Percentiles rank a stretch among this genome's conserved stretches.
phyloP scores from a whole-genome alignment of 2,329 filamentous ascomycete genomes.

The Sporothrix curviconia region DNA sequence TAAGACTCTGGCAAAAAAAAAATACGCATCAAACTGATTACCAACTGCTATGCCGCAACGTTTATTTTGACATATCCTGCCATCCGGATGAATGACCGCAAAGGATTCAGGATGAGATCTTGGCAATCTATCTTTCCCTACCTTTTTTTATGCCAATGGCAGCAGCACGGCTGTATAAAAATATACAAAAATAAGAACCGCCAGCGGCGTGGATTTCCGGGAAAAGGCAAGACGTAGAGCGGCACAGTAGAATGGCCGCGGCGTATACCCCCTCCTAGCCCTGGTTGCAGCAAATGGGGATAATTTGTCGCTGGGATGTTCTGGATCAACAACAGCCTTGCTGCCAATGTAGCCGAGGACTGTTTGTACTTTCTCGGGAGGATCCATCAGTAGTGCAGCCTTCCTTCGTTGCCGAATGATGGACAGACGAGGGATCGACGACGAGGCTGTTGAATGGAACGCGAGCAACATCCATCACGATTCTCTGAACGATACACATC shows the following conservation, averaged over 20 bases:
- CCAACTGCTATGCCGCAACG: too few relatives aligned
- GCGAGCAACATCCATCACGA: not conserved
- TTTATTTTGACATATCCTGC: too few relatives aligned
- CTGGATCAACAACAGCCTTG: not conserved
- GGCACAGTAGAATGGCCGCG: not conserved
- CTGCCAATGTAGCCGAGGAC: too few relatives aligned
- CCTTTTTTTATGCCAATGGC: not conserved
- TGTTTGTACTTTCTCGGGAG: too few relatives aligned
- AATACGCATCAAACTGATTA: not conserved
- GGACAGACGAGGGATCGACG: not conserved
- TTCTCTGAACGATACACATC: too few relatives aligned
- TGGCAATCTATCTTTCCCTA: not conserved
- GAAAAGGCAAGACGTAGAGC: not conserved
- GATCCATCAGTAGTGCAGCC: not conserved
- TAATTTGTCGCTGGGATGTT: too few relatives aligned
- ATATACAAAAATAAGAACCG: not conserved
- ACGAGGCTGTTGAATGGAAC: not conserved
- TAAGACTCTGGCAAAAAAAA: not conserved
- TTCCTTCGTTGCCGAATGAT: not conserved
- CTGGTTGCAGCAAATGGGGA: too few relatives aligned
- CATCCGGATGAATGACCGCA: not conserved
- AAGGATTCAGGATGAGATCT: constrained; percentile 5
- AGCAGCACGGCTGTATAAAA: not conserved
- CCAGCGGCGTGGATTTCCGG: not conserved
- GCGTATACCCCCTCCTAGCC: not conserved